phyloP scores from a whole-genome alignment of 345 rosid species.

The Xanthoceras sorbifolium region DNA sequence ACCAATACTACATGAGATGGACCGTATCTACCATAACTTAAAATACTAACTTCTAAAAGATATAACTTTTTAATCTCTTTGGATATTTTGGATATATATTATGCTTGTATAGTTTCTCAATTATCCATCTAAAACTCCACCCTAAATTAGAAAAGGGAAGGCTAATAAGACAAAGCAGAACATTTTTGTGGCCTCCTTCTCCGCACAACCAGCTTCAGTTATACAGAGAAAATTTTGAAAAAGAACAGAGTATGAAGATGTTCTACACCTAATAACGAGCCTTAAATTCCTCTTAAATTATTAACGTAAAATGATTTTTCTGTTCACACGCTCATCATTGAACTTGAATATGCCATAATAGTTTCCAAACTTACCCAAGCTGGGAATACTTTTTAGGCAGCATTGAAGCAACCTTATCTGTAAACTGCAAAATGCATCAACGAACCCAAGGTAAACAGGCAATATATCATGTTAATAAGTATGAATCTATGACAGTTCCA shows the following conservation, averaged over 20 bases:
- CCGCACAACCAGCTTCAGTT: background rate
- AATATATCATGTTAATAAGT: conserved; percentile 5
- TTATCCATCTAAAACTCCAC: background rate
- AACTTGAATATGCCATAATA: conserved; percentile 10
- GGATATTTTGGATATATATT: too few species aligned
- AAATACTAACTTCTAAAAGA: background rate
- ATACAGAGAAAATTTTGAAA: background rate
- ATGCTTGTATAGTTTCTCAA: background rate
- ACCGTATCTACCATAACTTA: background rate
- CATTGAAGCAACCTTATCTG: conserved; percentile 84
- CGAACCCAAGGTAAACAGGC: conserved; percentile 14
- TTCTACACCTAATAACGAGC: conserved; percentile 1
- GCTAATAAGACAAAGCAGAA: background rate
- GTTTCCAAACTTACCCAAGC: conserved; percentile 70
- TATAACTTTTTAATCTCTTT: background rate
- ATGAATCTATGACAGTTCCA: conserved; percentile 21
- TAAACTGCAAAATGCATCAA: conserved; percentile 67
- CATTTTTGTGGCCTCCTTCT: background rate
- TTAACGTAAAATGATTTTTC: conserved; percentile 5
- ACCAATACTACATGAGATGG: background rate
- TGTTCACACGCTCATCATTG: conserved; percentile 6
- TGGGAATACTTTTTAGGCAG: conserved; percentile 84
- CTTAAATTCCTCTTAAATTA: background rate
- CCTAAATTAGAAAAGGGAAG: background rate
- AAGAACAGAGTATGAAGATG: background rate